Base-by-base conservation (phyloP, 1,139 yeast species). In the Kodamaea sp. region DNA sequence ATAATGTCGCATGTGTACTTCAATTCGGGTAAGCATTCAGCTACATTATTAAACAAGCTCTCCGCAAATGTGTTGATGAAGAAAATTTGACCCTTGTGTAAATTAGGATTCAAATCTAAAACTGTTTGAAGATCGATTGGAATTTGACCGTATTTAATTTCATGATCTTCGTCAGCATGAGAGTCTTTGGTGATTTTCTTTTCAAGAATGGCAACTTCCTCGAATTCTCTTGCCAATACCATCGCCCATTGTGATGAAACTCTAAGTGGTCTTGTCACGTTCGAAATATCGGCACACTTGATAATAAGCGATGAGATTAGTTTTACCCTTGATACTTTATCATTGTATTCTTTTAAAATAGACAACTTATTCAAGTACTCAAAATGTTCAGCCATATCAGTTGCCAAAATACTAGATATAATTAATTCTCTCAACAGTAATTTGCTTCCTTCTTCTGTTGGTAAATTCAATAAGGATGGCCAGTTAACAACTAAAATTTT, bases 221-320 rank as follows among this genome's bases (percentile, higher is more conserved):
- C 76, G 52, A 89, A 86, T 60, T 90, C 97, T 47, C 84, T 67
- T 1, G 84, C 74, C 37, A 90, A 72, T 8, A 81, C 80, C 47
- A 78, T 67, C 4, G 96, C 96, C 97, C 97, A 90, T 60, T 83
- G 83, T 2, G 88, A 77, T 8, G 94, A 82, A 4, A 88, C 79
- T 32, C 77, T 65, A 40, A 87, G 65, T 2, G 90, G 88, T 42
- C 97, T 70, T 2, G 96, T 79, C 23, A 89, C 96, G 58, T 90
- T 90, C 27, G 96, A 86, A 37, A 90, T 89, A 61, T 90, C 97
- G 1, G 97, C 97, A 61, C 96, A 88, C 64, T 90, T 90, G 45
- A 90, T 81, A 43, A 90, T 71, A 43, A 88, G 64, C 24, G 88
- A 77, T 32, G 82, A 70, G 20, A 86, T 66, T 46, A 88, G 65